Evolutionary conservation across 2,329 filamentous ascomycete species (phyloP).

Genomic region (Sclerotinia sclerotiorum): DNA sequence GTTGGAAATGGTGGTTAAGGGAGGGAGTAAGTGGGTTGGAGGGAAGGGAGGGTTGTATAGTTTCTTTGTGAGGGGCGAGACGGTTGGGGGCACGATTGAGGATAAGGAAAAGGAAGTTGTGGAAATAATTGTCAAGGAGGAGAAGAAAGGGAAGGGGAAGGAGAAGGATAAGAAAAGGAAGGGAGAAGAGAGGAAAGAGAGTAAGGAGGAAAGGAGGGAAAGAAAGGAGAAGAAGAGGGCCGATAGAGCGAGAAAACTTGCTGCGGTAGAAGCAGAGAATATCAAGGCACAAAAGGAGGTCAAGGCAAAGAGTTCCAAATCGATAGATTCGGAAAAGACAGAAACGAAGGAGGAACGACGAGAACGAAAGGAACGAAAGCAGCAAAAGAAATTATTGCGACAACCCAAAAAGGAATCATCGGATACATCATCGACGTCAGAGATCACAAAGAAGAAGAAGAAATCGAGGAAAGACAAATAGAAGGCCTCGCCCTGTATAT

Average conservation of each 20-base stretch:
- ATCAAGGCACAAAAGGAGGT: neutral
- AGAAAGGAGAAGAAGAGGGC: constrained; percentile 44
- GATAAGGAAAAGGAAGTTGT: constrained; percentile 28
- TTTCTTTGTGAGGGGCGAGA: constrained; percentile 80
- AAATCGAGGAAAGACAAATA: constrained; percentile 34
- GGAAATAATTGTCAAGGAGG: constrained; percentile 26
- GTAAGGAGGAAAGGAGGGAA: constrained; percentile 40
- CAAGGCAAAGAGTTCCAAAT: neutral
- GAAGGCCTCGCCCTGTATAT: neutral
- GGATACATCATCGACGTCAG: constrained; percentile 30
- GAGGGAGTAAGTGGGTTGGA: constrained; percentile 58
- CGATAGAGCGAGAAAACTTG: constrained; percentile 28
- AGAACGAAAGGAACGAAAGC: constrained; percentile 42
- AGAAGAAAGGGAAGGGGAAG: constrained; percentile 38
- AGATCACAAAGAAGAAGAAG: constrained; percentile 40
- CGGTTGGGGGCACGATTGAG: constrained; percentile 68
- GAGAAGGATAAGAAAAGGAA: constrained; percentile 38
- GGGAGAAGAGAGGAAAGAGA: constrained; percentile 37
- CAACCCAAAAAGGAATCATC: constrained; percentile 27
- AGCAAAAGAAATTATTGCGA: constrained; percentile 40
- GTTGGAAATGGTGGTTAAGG: constrained; percentile 56
- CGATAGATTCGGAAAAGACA: constrained; percentile 6
- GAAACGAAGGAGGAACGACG: constrained; percentile 43
- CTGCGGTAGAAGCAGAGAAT: constrained; percentile 18
- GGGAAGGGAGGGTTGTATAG: constrained; percentile 63